phyloP scores from a whole-genome alignment of 768 basidiomycete genomes.

The Boletus subcaerulescens region DNA sequence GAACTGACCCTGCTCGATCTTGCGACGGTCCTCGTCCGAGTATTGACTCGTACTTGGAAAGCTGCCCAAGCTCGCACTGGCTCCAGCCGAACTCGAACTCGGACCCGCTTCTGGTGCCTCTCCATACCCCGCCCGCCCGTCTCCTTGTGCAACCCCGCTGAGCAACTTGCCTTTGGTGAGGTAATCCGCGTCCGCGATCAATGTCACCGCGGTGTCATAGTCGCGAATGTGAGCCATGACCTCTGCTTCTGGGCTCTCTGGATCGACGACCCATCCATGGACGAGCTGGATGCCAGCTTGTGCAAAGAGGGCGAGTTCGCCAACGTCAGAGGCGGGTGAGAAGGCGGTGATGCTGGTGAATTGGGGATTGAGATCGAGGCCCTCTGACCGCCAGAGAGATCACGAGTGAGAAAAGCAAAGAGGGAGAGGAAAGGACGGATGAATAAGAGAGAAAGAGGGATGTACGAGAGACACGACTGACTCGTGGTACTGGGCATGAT shows the following conservation, averaged over 20 bases:
- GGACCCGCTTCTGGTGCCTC: background rate
- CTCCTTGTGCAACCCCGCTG: background rate
- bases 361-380: constrained; percentile 85
- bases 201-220: constrained; percentile 71
- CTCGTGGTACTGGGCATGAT: constrained; percentile 65
- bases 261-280: constrained; percentile 71
- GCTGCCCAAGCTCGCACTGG: background rate
- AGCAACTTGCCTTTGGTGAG: constrained; percentile 63
- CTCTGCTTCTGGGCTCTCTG: constrained; percentile 51
- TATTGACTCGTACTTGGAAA: constrained; percentile 26
- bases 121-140: background rate
- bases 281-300: constrained; percentile 78
- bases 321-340: constrained; percentile 58
- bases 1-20: constrained; percentile 66
- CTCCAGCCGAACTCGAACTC: background rate
- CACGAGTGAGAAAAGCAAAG: background rate
- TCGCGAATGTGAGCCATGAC: constrained; percentile 54
- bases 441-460: background rate
- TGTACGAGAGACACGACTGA: constrained; percentile 35
- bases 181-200: constrained; percentile 80
- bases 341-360: constrained; percentile 74
- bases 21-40: constrained; percentile 54
- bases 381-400: constrained; percentile 44
- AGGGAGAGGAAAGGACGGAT: background rate
- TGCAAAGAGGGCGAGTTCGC: constrained; percentile 83